A percentile compares a stretch with the other conserved stretches of the same genome.
These are phyloP conservation scores for Entophlyctis luteolus DNA, from an alignment of 192 early-diverging fungal genomes.

Conservation along the genomic window DNA sequence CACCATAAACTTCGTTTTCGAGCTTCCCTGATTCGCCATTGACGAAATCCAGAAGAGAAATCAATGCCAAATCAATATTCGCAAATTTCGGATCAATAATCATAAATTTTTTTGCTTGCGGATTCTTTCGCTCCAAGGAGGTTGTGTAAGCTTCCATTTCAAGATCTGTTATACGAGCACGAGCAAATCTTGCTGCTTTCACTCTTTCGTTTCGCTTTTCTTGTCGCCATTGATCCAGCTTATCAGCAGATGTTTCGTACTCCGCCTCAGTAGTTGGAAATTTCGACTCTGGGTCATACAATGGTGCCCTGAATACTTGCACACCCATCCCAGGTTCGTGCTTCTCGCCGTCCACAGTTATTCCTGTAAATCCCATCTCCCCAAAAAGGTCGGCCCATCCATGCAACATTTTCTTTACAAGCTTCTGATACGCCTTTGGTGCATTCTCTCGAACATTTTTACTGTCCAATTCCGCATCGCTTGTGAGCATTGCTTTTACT, in stretches of 20 bases:
- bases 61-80: background rate
- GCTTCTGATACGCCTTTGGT: background rate
- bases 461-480: background rate
- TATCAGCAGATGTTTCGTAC: background rate
- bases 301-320: background rate
- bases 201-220: background rate
- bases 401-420: background rate
- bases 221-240: background rate
- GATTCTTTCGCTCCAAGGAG: conserved; percentile 11
- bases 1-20: conserved; percentile 4
- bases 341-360: background rate
- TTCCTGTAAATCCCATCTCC: conserved; percentile 1
- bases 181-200: background rate
- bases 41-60: background rate
- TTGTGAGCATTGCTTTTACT: background rate
- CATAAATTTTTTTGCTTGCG: background rate
- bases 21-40: conserved; percentile 4
- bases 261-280: background rate
- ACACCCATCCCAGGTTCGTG: background rate
- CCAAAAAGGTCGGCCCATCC: conserved; percentile 18
- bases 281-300: background rate
- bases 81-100: background rate
- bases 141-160: conserved; percentile 20
- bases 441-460: conserved; percentile 14
- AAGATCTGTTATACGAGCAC: background rate